Evolutionary conservation across 768 basidiomycete species (phyloP).

Genomic region (Terana coerulea): DNA sequence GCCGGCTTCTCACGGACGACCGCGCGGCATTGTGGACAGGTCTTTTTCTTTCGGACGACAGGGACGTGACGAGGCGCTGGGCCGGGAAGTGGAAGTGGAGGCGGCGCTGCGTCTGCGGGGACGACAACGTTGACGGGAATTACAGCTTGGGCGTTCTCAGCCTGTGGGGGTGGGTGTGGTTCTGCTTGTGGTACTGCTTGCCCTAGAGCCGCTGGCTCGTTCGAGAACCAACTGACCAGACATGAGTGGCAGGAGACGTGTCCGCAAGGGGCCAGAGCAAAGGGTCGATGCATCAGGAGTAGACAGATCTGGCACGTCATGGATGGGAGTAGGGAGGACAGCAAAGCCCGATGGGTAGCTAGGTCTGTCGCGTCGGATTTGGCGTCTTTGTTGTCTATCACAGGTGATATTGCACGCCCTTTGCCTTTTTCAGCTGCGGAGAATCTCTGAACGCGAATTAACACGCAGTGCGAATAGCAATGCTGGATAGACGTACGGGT

Average conservation of each 20-base stretch:
- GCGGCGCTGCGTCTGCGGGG: neutral
- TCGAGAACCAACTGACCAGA: constrained; percentile 73
- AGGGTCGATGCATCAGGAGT: constrained; percentile 70
- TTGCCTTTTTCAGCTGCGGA: constrained; percentile 8
- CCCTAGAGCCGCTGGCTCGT: constrained; percentile 27
- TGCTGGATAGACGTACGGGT: too few relatives aligned
- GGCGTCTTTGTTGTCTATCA: neutral
- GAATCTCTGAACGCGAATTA: neutral
- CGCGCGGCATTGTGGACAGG: constrained; percentile 43
- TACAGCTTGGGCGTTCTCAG: neutral
- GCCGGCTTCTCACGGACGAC: constrained; percentile 42
- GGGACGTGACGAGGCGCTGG: constrained; percentile 15
- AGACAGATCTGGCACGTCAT: constrained; percentile 79
- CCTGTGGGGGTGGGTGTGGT: neutral
- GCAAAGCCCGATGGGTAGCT: constrained; percentile 46
- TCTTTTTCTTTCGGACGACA: constrained; percentile 34
- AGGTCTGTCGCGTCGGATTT: constrained; percentile 20
- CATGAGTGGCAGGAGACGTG: constrained; percentile 70
- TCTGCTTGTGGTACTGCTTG: neutral
- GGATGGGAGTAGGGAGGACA: constrained; percentile 56
- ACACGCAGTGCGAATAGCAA: neutral
- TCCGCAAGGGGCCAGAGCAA: constrained; percentile 71
- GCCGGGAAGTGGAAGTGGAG: neutral
- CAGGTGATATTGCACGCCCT: constrained; percentile 6
- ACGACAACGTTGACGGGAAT: constrained; percentile 10